Conservation (phyloP, 352 stramenopile genomes). For the Phytophthora melonis region DNA sequence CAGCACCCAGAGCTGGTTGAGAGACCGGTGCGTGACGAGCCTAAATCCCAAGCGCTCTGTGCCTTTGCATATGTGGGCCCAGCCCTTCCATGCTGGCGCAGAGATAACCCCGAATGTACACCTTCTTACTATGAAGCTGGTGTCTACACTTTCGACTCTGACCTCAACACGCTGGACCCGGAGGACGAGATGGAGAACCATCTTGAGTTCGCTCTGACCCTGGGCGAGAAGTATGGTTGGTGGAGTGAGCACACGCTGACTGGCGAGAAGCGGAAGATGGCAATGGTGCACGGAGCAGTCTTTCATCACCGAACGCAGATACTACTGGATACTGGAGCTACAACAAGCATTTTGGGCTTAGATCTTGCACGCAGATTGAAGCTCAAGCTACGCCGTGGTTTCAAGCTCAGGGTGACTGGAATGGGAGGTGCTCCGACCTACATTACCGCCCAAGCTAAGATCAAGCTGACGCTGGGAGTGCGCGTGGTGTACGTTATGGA, state of each 20-base stretch:
- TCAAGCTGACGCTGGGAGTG: neutral
- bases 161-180: neutral
- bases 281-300: neutral
- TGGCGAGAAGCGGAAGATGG: neutral
- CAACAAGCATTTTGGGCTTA: conserved; percentile 35
- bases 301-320: neutral
- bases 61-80: too few species aligned
- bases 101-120: too few species aligned
- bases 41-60: too few species aligned
- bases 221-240: neutral
- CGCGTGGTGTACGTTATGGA: conserved; percentile 27
- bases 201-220: neutral
- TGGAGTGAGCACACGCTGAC: neutral
- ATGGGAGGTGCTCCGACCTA: conserved; percentile 34
- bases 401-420: conserved; percentile 4
- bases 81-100: too few species aligned
- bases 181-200: neutral
- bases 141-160: too few species aligned
- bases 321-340: conserved; percentile 31
- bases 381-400: conserved; percentile 13
- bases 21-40: conserved; percentile 3
- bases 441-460: neutral
- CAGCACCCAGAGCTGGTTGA: neutral
- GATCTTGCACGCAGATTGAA: conserved; percentile 36
- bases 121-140: too few species aligned